phyloP scores from a whole-genome alignment of 371 early-diverging fungal genomes.

The Mortierella sp. region DNA sequence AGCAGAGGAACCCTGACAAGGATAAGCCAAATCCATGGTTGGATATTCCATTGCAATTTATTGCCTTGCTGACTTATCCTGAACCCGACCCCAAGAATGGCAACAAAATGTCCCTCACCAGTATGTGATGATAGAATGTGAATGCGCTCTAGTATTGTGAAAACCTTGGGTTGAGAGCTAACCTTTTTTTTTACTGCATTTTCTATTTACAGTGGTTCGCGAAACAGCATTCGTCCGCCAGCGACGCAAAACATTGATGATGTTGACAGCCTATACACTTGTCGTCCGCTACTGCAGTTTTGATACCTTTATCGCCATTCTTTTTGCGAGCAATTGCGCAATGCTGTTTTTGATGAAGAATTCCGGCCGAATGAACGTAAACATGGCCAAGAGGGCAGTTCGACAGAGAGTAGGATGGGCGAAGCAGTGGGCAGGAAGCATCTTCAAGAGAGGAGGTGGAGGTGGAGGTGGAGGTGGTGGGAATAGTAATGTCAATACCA shows the following conservation, averaged over 20 bases:
- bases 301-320: conserved; percentile 61
- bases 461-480: neutral
- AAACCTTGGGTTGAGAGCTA: neutral
- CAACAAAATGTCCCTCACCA: conserved; percentile 54
- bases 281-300: conserved; percentile 62
- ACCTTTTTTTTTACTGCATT: neutral
- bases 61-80: conserved; percentile 61
- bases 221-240: conserved; percentile 61
- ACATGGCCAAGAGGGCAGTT: conserved; percentile 65
- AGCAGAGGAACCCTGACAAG: conserved; percentile 36
- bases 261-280: conserved; percentile 57
- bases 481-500: conserved; percentile 2
- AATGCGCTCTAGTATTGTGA: neutral
- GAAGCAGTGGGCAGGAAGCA: conserved; percentile 65
- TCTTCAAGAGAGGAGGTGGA: conserved; percentile 42
- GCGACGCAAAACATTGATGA: conserved; percentile 54
- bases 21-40: conserved; percentile 54
- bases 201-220: conserved; percentile 48
- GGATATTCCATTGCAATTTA: conserved; percentile 60
- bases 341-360: conserved; percentile 67
- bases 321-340: conserved; percentile 59
- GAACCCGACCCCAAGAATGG: conserved; percentile 59
- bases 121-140: conserved; percentile 22
- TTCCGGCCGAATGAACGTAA: conserved; percentile 63
- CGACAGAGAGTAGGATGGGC: conserved; percentile 65